Evolutionary conservation across 2,329 filamentous ascomycete genomes (phyloP).

Genomic region (Fusarium scirpi): DNA sequence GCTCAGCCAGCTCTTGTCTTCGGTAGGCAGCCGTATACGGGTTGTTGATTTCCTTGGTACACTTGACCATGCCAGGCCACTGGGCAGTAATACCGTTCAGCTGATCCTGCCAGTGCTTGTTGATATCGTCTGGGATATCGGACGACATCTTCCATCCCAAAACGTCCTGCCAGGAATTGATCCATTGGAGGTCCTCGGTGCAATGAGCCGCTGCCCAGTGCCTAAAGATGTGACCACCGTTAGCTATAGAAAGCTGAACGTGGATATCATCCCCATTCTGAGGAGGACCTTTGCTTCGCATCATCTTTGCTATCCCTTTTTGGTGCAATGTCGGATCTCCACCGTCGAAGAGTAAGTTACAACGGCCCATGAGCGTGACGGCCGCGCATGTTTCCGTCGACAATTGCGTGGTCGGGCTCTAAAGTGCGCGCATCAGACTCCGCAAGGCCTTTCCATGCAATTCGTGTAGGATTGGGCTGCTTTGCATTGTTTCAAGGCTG

Average conservation of each 20-base stretch:
- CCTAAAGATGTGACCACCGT: not conserved
- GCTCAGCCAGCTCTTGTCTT: not conserved
- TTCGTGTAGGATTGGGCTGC: not conserved
- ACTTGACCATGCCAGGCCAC: not conserved
- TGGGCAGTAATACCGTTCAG: not conserved
- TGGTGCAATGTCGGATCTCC: not conserved
- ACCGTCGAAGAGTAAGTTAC: not conserved
- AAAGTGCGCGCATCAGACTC: not conserved
- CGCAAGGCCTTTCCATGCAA: not conserved
- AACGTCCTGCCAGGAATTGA: not conserved
- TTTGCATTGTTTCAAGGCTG: not conserved
- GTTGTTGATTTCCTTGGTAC: not conserved
- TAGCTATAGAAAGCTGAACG: not conserved
- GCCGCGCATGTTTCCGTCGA: not conserved
- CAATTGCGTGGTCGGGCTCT: not conserved
- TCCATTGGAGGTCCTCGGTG: not conserved
- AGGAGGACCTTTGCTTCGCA: not conserved
- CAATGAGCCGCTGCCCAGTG: not conserved
- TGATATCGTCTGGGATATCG: not conserved
- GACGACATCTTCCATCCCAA: not conserved
- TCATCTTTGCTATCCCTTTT: not conserved
- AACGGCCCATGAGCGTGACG: not conserved
- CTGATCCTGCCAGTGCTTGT: not conserved
- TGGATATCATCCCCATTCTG: not conserved
- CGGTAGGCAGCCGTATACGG: not conserved